Base-by-base conservation (phyloP, 768 basidiomycete species). In the Rhizopogon rudus region DNA sequence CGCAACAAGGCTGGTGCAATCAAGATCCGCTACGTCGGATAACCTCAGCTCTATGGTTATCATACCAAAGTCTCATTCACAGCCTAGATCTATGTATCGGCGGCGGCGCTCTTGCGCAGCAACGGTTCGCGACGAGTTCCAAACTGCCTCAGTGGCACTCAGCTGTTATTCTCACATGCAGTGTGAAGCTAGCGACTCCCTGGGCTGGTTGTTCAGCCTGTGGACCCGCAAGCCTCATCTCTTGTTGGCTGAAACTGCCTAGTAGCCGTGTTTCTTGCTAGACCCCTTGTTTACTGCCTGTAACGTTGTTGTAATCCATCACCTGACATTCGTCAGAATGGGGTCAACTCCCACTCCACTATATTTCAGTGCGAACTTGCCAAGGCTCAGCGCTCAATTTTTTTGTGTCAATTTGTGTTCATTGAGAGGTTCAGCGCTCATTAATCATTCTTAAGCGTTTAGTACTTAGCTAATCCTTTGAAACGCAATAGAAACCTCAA, bases 11-110 rank as follows among this genome's bases (percentile, higher is more conserved):
- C 78, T 13, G 80, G 80, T 49, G 84, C 79, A 13, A 84, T 88
- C 75, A 91, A 89, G 73, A 85, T 91, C 66, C 86, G 89, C 44
- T 84, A 85, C 66, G 79, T 83, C 64, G 87, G 87, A 70, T 91
- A 75, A 71, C 70, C 52, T 44, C 29, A 3, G 57, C 51, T 52
- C 28, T 28, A 44, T 51, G 50, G 53, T 55, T 43, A 25, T 49
- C 20, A 20, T 35, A 49, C 22, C 20, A 37, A 25, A 50, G 48
- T 52, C 57, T 39, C 57, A 52, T 33, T 13, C 44, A 60, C 52
- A 63, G 55, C 44, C 52, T 51, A 58, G 61, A 58, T 44, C 66
- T 63, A 58, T 28, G 54, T 41, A 58, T 48, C 43, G 31, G 46
- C 49, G 41, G 52, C 57, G 55, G 61, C 63, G 60, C 37, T 55